Percentiles rank a stretch among this genome's conserved stretches.
Conservation (phyloP, 805 yeast genomes). For the Starmerella sp. region DNA sequence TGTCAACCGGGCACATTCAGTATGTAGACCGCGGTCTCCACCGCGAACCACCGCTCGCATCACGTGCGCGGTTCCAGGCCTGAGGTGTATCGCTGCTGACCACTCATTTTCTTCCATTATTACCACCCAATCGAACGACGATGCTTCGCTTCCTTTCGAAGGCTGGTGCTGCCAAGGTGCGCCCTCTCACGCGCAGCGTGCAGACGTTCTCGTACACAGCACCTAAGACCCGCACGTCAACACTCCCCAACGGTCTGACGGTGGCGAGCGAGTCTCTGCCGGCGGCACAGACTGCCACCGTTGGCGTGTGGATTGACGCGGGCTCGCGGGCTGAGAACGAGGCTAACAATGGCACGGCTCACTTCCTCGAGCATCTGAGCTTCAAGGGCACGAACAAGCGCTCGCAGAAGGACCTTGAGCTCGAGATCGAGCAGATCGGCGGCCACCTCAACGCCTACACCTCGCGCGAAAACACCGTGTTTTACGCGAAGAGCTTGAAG, state of each 20-base stretch:
- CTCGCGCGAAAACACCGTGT: conserved; percentile 93
- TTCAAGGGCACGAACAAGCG: conserved; percentile 86
- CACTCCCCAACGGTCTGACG: conserved; percentile 80
- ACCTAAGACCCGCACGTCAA: conserved; percentile 53
- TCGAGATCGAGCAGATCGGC: conserved; percentile 92
- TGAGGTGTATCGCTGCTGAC: conserved; percentile 10
- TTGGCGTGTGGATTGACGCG: conserved; percentile 97
- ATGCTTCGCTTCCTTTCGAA: conserved; percentile 21
- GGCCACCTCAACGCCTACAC: conserved; percentile 98
- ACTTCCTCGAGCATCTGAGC: conserved; percentile 90
- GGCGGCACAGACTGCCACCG: conserved; percentile 85
- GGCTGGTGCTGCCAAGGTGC: conserved; percentile 18
- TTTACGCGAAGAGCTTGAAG: conserved; percentile 78
- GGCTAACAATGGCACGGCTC: conserved; percentile 89
- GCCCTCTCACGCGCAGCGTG: conserved; percentile 18
- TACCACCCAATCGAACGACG: conserved; percentile 3
- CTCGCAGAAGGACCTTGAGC: conserved; percentile 70
- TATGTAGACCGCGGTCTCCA: too few species aligned
- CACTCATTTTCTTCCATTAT: conserved; percentile 18
- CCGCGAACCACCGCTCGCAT: background rate
- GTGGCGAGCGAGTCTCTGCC: conserved; percentile 88
- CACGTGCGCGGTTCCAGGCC: background rate
- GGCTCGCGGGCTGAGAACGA: conserved; percentile 92
- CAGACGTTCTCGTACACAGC: conserved; percentile 22
- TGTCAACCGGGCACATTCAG: too few species aligned